Evolutionary conservation across 2,329 filamentous ascomycete species (phyloP).

Genomic region (Sarocladium oryzae): DNA sequence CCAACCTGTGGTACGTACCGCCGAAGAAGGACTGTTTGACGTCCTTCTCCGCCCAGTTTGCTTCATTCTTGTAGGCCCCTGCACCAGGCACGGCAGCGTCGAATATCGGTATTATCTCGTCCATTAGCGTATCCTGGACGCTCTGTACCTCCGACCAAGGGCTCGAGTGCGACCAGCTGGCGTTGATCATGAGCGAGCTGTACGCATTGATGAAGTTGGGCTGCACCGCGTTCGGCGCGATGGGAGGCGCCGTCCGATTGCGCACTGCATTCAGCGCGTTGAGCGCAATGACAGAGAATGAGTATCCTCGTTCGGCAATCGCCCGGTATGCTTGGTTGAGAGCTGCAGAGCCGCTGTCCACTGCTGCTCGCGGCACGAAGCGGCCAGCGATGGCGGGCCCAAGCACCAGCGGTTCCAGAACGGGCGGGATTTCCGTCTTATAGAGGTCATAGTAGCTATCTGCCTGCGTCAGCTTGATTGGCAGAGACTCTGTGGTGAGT

Average conservation of each 20-base stretch:
- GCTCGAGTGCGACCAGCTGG: neutral
- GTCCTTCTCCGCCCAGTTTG: conserved; percentile 24
- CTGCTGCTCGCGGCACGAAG: too few relatives aligned
- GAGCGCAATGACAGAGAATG: neutral
- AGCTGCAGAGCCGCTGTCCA: too few relatives aligned
- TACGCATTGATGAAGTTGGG: conserved; percentile 1
- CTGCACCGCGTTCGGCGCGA: neutral
- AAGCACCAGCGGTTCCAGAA: too few relatives aligned
- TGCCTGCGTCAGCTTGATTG: too few relatives aligned
- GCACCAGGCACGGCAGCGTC: conserved; percentile 26
- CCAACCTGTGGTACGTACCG: conserved; percentile 36
- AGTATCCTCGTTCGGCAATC: neutral
- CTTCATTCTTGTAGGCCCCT: conserved; percentile 41
- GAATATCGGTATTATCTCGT: conserved; percentile 19
- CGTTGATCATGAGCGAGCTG: neutral
- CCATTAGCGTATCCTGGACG: neutral
- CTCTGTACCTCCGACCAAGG: conserved; percentile 11
- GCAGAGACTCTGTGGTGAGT: too few relatives aligned
- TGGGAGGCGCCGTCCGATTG: neutral
- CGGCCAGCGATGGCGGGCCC: too few relatives aligned
- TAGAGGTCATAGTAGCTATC: too few relatives aligned
- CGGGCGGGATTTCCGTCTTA: too few relatives aligned
- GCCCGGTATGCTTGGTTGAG: neutral
- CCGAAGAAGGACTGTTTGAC: conserved; percentile 37
- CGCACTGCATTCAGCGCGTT: neutral